Evolutionary conservation across 192 early-diverging fungal genomes (phyloP), one percentile per base, ranked within the genome.

Genomic region (Ambispora gerdemannii): DNA sequence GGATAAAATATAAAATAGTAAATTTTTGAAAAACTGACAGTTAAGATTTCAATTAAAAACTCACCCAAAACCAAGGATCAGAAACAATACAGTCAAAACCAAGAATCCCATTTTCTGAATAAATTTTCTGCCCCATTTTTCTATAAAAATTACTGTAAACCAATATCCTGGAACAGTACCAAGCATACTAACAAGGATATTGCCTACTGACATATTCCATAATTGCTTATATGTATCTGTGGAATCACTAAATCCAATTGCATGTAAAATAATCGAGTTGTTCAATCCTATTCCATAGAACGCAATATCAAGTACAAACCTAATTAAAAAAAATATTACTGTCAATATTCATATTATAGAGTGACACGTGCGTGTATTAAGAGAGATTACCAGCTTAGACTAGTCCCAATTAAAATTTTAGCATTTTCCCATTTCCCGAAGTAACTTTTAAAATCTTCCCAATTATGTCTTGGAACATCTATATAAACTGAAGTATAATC

Each of bases 81-180:
- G 74, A 72, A 94, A 93, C 70, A 93, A 76, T 27, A 95, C 75
- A 24, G 88, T 87, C 30, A 89, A 80, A 62, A 76, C 63, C 43
- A 63, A 81, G 76, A 97, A 98, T 67, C 96, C 96, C 76, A 91
- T 81, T 72, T 93, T 88, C 80, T 97, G 95, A 72, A 99, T 99
- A 22, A 75, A 77, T 75, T 93, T 95, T 73, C 97, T 92, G 71
- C 97, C 97, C 33, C 92, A 72, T 63, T 77, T 79, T 65, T 99
- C 97, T 34, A 99, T 90, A 20, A 88, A 79, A 67, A 91, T 90
- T 69, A 99, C 94, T 2, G 91, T 80, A 76, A 99, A 82, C 92
- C 92, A 96, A 89, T 97, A 99, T 50, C 97, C 97, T 28, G 97
- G 97, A 8, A 99, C 85, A 31, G 88, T 88, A 53, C 92, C 92